Percentiles rank a stretch among this genome's conserved stretches.
phyloP scores from a whole-genome alignment of 495 filamentous ascomycete genomes.

The Penicillium longicatenatum region DNA sequence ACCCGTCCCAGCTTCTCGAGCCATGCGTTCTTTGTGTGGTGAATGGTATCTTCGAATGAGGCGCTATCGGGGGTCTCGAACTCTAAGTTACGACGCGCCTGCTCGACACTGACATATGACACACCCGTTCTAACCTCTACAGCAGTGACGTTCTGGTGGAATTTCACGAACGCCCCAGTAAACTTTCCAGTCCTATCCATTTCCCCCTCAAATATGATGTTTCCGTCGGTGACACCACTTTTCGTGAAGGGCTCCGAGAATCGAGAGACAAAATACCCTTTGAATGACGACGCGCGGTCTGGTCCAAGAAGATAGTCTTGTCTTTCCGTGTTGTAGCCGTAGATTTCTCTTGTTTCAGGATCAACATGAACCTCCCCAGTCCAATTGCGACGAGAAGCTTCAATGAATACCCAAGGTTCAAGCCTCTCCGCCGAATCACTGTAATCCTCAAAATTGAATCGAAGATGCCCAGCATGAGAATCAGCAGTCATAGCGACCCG shows the following conservation, averaged over 20 bases:
- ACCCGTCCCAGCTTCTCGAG: conserved; percentile 31
- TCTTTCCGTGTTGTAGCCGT: conserved; percentile 30
- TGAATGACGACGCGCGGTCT: conserved; percentile 26
- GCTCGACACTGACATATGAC: conserved; percentile 30
- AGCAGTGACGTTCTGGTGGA: conserved; percentile 10
- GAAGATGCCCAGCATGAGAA: conserved; percentile 27
- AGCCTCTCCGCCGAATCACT: neutral
- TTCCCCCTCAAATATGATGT: neutral
- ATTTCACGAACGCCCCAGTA: conserved; percentile 30
- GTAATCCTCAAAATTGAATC: conserved; percentile 21
- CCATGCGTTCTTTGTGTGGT: conserved; percentile 25
- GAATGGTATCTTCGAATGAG: conserved; percentile 22
- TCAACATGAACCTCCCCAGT: conserved; percentile 30
- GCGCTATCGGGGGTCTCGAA: conserved; percentile 20
- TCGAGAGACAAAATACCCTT: conserved; percentile 29
- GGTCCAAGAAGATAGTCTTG: conserved; percentile 34
- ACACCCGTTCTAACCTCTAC: conserved; percentile 31
- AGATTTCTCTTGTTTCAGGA: conserved; percentile 16
- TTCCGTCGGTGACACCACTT: conserved; percentile 22
- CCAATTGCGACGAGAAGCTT: conserved; percentile 31
- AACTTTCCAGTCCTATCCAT: conserved; percentile 20
- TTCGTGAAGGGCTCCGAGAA: conserved; percentile 26
- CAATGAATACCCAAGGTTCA: conserved; percentile 27
- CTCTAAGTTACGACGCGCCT: conserved; percentile 28
- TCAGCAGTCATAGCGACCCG: conserved; percentile 27